phyloP scores from a whole-genome alignment of 2,329 filamentous ascomycete species.

The Didymella keratinophila region DNA sequence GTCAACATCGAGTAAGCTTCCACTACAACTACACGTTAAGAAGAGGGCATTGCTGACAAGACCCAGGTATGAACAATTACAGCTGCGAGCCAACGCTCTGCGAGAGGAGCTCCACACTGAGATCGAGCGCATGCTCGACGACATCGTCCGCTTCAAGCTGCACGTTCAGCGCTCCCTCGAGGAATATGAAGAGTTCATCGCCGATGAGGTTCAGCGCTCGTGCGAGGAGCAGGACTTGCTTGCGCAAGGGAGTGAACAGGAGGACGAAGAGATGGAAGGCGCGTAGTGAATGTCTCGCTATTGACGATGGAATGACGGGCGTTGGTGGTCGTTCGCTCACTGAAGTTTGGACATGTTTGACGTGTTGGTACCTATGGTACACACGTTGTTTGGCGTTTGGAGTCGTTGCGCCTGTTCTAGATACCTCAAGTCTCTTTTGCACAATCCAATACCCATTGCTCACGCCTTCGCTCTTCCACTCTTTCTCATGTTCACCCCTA shows the following conservation, averaged over 20 bases:
- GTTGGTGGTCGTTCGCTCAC: not conserved
- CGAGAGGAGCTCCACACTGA: conserved; percentile 98
- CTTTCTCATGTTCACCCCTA: not conserved
- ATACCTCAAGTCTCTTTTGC: conserved; percentile 18
- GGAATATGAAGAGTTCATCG: conserved; percentile 92
- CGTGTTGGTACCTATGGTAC: conserved; percentile 10
- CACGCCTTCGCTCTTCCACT: not conserved
- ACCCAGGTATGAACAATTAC: conserved; percentile 84
- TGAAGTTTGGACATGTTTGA: not conserved
- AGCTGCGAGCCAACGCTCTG: conserved; percentile 80
- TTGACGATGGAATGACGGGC: conserved; percentile 2
- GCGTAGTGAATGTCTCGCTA: conserved; percentile 1
- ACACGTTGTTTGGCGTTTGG: conserved; percentile 1
- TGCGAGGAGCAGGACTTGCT: conserved; percentile 59
- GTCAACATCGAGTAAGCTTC: conserved; percentile 86
- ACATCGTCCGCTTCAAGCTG: conserved; percentile 98
- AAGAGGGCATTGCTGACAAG: conserved; percentile 10
- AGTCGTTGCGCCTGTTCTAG: not conserved
- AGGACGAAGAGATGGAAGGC: conserved; percentile 27
- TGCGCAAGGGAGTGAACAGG: conserved; percentile 41
- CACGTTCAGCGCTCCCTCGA: conserved; percentile 92
- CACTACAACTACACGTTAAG: rapidly evolving
- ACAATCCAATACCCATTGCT: not conserved
- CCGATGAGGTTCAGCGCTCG: conserved; percentile 82
- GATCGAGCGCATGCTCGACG: conserved; percentile 93